phyloP scores from a whole-genome alignment of 345 rosid species.

The Mallotus nudiflorus region DNA sequence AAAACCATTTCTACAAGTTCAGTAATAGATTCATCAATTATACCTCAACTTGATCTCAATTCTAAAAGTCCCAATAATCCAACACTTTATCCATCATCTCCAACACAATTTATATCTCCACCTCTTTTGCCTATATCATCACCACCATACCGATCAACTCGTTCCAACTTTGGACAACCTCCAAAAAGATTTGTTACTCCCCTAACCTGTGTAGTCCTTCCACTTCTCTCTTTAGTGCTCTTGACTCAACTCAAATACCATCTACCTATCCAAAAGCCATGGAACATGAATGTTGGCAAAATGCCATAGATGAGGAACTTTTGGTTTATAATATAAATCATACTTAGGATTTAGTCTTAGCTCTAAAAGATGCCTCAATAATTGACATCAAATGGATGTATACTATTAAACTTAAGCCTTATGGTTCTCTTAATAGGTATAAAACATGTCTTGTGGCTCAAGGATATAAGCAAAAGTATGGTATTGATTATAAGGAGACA shows the following conservation, averaged over 20 bases:
- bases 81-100: no score
- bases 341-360: neutral
- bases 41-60: no score
- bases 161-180: neutral
- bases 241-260: neutral
- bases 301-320: neutral
- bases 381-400: no score
- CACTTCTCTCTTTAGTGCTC: neutral
- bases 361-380: neutral
- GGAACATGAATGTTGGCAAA: neutral
- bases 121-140: neutral
- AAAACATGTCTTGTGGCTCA: neutral
- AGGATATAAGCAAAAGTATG: neutral
- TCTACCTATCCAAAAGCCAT: neutral
- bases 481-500: neutral
- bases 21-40: no score
- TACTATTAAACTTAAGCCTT: no score
- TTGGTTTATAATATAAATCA: neutral
- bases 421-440: neutral
- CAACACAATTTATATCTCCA: neutral
- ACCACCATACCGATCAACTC: neutral
- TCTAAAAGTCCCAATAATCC: no score
- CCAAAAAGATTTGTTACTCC: neutral
- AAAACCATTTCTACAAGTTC: neutral
- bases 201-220: neutral